Evolutionary conservation across 805 yeast species (phyloP), one percentile per base, ranked within the genome.

Genomic region (Clavispora santaluciae): DNA sequence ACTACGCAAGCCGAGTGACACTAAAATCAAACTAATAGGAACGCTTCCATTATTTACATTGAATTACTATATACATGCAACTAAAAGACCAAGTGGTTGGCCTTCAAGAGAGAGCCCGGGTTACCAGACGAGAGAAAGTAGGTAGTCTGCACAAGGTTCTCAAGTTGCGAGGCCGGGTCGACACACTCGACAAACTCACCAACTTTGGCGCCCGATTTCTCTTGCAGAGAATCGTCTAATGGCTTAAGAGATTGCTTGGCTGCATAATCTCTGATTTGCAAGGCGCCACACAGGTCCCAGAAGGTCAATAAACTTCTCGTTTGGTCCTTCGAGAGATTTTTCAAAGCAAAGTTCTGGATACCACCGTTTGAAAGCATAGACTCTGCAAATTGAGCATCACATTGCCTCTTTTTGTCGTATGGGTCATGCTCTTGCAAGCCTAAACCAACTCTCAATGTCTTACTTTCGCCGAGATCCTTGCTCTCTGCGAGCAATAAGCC

Each of bases 401-500:
- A 83, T 28, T 72, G 61, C 12, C 60, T 51, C 23, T 58, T 45
- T 31, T 66, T 70, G 29, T 76, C 64, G 59, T 86, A 88, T 7
- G 81, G 78, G 53, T 79, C 78, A 29, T 75, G 74, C 39, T 65
- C 57, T 23, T 64, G 61, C 38, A 73, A 63, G 2, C 80, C 79
- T 26, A 85, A 61, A 0, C 82, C 86, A 3, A 78, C 79, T 8
- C 74, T 65, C 41, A 85, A 64, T 3, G 95, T 84, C 41, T 45
- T 49, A 40, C 70, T 63, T 43, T 72, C 69, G 13, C 73, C 68
- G 36, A 66, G 66, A 30, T 63, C 70, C n/a, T 78, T 76, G 16
- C 83, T 72, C 28, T 81, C 79, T 12, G 93, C 75, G 35, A 81
- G 57, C 15, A 87, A 56, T 5, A 86, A 73, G 26, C 82, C 84